Evolutionary conservation across 1,139 yeast genomes (phyloP).

Genomic region (Candida sojae): DNA sequence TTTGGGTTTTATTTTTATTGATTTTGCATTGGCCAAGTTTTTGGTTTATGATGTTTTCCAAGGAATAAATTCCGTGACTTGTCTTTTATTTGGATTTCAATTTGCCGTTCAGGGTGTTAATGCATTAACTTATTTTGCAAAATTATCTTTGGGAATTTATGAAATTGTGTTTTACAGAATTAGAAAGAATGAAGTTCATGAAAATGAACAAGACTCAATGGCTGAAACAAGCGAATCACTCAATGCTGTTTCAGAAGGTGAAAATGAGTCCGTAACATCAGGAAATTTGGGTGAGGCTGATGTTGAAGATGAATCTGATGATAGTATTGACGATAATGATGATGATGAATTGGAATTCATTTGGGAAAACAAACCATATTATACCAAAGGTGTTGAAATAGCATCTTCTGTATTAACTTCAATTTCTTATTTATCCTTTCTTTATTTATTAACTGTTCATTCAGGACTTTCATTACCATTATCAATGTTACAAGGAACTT

Average conservation of each 20-base stretch:
- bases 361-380: slow-evolving; percentile 74
- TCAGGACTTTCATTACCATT: slow-evolving; percentile 63
- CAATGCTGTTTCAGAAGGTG: slow-evolving; percentile 54
- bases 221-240: slow-evolving; percentile 64
- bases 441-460: slow-evolving; percentile 46
- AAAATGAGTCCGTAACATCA: slow-evolving; percentile 35
- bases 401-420: slow-evolving; percentile 45
- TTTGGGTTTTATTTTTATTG: slow-evolving; percentile 46
- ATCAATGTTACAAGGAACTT: slow-evolving; percentile 67
- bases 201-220: slow-evolving; percentile 52
- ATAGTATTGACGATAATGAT: slow-evolving; percentile 21
- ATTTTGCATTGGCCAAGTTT: slow-evolving; percentile 52
- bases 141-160: slow-evolving; percentile 54
- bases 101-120: slow-evolving; percentile 68
- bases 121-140: slow-evolving; percentile 47
- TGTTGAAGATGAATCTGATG: slow-evolving; percentile 10
- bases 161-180: slow-evolving; percentile 47
- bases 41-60: slow-evolving; percentile 62
- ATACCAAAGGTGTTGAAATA: slow-evolving; percentile 60
- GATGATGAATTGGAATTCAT: slow-evolving; percentile 57
- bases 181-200: slow-evolving; percentile 13
- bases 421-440: slow-evolving; percentile 31
- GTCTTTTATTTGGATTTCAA: slow-evolving; percentile 73
- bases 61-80: slow-evolving; percentile 50
- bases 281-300: slow-evolving; percentile 22